phyloP scores from a whole-genome alignment of 2,329 filamentous ascomycete genomes.

The Aspergillus nomiae region DNA sequence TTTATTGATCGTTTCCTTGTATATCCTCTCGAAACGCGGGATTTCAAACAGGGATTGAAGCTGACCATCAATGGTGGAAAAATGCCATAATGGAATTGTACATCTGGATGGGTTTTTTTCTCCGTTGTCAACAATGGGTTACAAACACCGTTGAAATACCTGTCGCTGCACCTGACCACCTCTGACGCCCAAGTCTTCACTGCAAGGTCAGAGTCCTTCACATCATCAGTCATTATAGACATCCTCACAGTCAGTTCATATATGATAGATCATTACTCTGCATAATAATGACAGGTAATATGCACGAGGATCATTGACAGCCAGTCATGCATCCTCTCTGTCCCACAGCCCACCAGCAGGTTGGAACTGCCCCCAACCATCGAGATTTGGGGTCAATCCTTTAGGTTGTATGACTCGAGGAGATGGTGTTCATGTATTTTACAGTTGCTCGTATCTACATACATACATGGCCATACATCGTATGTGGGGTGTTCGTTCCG shows the following conservation, averaged over 20 bases:
- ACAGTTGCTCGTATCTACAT: not conserved
- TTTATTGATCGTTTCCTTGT: constrained; percentile 3
- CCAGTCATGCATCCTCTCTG: not conserved
- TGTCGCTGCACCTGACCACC: not conserved
- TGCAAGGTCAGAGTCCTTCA: not conserved
- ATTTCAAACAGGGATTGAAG: not conserved
- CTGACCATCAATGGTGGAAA: not conserved
- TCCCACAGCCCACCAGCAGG: not conserved
- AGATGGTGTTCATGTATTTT: not conserved
- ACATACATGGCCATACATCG: not conserved
- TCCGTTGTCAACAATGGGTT: not conserved
- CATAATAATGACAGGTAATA: constrained; percentile 8
- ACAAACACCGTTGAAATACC: not conserved
- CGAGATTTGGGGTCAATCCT: not conserved
- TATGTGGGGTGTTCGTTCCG: constrained; percentile 6
- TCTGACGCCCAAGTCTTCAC: not conserved
- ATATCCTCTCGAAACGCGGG: not conserved
- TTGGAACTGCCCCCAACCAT: not conserved
- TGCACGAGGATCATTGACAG: constrained; percentile 2
- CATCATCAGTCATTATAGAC: not conserved
- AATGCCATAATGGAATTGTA: not conserved
- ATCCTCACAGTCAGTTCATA: not conserved
- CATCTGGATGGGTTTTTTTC: not conserved
- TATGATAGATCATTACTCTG: constrained; percentile 4
- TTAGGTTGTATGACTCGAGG: not conserved